Conservation (phyloP, 2,329 filamentous ascomycete species). For the Verticillium albo-atrum region DNA sequence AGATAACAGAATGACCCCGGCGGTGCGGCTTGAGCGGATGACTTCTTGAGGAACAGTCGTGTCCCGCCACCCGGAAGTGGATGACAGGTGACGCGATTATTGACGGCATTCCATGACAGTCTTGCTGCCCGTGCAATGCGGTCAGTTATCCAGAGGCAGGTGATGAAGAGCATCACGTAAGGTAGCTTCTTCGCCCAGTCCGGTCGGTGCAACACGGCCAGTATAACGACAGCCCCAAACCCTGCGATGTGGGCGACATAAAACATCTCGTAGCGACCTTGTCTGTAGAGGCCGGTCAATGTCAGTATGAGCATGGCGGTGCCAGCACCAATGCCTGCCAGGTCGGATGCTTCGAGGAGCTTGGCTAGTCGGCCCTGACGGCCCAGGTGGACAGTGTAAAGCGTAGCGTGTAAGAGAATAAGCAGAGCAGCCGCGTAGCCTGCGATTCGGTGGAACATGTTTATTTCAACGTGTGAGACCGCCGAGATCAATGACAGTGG, state of each 20-base stretch:
- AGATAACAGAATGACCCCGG: constrained; percentile 42
- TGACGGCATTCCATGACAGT: constrained; percentile 25
- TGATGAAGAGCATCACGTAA: constrained; percentile 31
- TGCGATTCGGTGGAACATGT: constrained; percentile 15
- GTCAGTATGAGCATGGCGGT: constrained; percentile 26
- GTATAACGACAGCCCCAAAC: constrained; percentile 34
- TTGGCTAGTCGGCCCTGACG: constrained; percentile 10
- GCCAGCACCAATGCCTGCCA: constrained; percentile 30
- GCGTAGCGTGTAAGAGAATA: constrained; percentile 28
- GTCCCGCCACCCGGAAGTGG: constrained; percentile 40
- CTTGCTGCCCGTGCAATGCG: constrained; percentile 30
- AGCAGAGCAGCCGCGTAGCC: constrained; percentile 36
- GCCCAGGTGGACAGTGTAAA: constrained; percentile 27
- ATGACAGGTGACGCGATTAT: constrained; percentile 34
- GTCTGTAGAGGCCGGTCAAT: constrained; percentile 24
- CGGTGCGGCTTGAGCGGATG: constrained; percentile 21
- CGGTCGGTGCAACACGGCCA: constrained; percentile 39
- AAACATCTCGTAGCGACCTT: constrained; percentile 41
- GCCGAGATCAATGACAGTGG: constrained; percentile 37
- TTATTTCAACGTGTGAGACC: constrained; percentile 8
- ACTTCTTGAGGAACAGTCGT: constrained; percentile 39
- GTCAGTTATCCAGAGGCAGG: constrained; percentile 37
- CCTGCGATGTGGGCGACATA: constrained; percentile 37
- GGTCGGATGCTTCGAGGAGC: constrained; percentile 22
- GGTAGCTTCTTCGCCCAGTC: constrained; percentile 29